Percentiles rank a stretch among this genome's conserved stretches.
phyloP scores from a whole-genome alignment of 2,329 filamentous ascomycete species.

The Aspergillus clavatus region DNA sequence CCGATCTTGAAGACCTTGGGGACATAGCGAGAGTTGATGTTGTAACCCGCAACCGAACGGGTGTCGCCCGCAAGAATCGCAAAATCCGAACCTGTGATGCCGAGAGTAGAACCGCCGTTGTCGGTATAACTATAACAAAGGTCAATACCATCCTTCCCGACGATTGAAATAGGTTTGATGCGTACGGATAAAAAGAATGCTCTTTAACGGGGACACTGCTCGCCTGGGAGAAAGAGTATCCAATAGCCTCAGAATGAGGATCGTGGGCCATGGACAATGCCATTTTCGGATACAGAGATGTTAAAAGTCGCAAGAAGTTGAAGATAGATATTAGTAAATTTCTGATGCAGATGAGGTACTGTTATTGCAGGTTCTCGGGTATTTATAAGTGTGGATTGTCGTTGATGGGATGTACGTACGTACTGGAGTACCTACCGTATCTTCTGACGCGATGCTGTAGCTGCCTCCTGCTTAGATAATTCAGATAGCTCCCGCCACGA shows the following conservation, averaged over 20 bases:
- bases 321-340: not conserved
- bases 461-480: slow-evolving; percentile 38
- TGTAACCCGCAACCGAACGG: slow-evolving; percentile 91
- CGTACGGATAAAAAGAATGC: slow-evolving; percentile 91
- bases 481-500: slow-evolving; percentile 9
- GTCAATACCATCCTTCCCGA: slow-evolving; percentile 9
- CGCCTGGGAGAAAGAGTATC: slow-evolving; percentile 56
- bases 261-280: slow-evolving; percentile 49
- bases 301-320: slow-evolving; percentile 1
- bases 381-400: not conserved
- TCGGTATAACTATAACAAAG: slow-evolving; percentile 67
- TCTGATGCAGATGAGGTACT: not conserved
- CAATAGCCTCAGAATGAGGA: slow-evolving; percentile 49
- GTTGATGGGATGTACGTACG: not conserved
- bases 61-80: slow-evolving; percentile 97
- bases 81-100: slow-evolving; percentile 90
- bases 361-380: not conserved
- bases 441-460: slow-evolving; percentile 35
- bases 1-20: slow-evolving; percentile 98
- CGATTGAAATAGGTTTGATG: not conserved
- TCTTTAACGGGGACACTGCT: slow-evolving; percentile 48
- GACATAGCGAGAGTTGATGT: slow-evolving; percentile 93
- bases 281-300: slow-evolving; percentile 40
- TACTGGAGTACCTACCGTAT: slow-evolving; percentile 6
- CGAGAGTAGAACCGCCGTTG: slow-evolving; percentile 94